Evolutionary conservation across 2,329 filamentous ascomycete genomes (phyloP), one percentile per base, ranked within the genome.

Genomic region (Aspergillus candidus): DNA sequence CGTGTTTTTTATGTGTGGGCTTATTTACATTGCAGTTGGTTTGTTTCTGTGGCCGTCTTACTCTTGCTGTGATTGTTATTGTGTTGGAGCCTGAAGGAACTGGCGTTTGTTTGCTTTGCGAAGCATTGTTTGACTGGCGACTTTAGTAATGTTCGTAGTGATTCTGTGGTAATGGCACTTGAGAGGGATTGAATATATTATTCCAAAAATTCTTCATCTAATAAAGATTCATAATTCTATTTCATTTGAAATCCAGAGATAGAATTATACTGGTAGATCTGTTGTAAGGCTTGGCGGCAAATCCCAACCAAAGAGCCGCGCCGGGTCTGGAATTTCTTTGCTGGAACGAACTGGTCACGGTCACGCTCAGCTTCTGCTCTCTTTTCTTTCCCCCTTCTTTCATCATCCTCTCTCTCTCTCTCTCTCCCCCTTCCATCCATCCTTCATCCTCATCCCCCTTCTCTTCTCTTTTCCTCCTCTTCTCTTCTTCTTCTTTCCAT

Each of bases 361-460:
- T 35, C 42, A 39, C 18, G 46, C 42, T 41, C 38, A 36, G 41
- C 48, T 46, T 41, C 36, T 44, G 27, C 41, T 48, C 40, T 40
- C 15, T 46, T 36, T 38, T 47, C 38, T 40, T 42, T 47, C 46
- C 45, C 45, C 47, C 47, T 55, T 49, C 48, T 49, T 56, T 51
- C 52, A 54, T 52, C 53, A 48, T 48, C 47, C 45, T 27, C 43
- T 45, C 13, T 37, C 36, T 42, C 13, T 37, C 36, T 42, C 41
- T 35, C 43, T 46, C 43, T 46, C 44, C 35, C 15, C 38, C 35
- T 34, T 32, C 40, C 43, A 35, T 41, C 41, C 47, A 38, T 41
- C 36, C 35, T 40, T 27, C 13, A 29, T 15, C 33, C 30, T 35
- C 14, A 14, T 40, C 34, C 11, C 18, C 32, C 38, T 17, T 38